Conservation (phyloP, 768 basidiomycete genomes). For the Mycena rosella region DNA sequence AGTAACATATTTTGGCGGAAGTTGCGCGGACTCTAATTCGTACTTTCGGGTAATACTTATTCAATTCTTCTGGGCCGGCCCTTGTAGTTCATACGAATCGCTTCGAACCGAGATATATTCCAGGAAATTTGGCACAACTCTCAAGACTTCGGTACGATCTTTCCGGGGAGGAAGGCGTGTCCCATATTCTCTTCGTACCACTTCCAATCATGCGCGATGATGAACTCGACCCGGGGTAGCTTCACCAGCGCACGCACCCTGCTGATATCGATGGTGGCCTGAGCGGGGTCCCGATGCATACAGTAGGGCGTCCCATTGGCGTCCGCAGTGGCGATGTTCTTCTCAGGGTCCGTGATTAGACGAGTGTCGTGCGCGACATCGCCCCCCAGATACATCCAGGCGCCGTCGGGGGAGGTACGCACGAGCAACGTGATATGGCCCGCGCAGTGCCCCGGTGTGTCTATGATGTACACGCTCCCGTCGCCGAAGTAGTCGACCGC, state of each 20-base stretch:
- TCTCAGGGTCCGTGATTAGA: slow-evolving; percentile 58
- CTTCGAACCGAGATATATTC: too few species aligned
- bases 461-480: slow-evolving; percentile 69
- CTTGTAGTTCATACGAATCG: background rate
- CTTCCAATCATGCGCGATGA: slow-evolving; percentile 66
- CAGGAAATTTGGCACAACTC: too few species aligned
- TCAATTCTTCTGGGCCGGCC: background rate
- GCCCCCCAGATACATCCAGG: slow-evolving; percentile 68
- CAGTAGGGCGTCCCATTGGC: slow-evolving; percentile 50
- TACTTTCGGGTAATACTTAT: background rate
- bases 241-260: slow-evolving; percentile 54
- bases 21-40: too few species aligned
- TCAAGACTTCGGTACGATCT: slow-evolving; percentile 38
- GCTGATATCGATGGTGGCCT: slow-evolving; percentile 57
- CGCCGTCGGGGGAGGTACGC: slow-evolving; percentile 65
- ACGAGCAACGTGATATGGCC: slow-evolving; percentile 69
- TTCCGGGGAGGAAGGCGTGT: slow-evolving; percentile 57
- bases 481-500: slow-evolving; percentile 69
- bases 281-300: slow-evolving; percentile 57
- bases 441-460: slow-evolving; percentile 67
- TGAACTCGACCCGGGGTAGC: slow-evolving; percentile 55
- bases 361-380: slow-evolving; percentile 70
- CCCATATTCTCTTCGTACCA: slow-evolving; percentile 65
- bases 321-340: slow-evolving; percentile 50
- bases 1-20: too few species aligned